Evolutionary conservation across 768 basidiomycete species (phyloP), one percentile per base, ranked within the genome.

Genomic region (Naganishia friedmannii): DNA sequence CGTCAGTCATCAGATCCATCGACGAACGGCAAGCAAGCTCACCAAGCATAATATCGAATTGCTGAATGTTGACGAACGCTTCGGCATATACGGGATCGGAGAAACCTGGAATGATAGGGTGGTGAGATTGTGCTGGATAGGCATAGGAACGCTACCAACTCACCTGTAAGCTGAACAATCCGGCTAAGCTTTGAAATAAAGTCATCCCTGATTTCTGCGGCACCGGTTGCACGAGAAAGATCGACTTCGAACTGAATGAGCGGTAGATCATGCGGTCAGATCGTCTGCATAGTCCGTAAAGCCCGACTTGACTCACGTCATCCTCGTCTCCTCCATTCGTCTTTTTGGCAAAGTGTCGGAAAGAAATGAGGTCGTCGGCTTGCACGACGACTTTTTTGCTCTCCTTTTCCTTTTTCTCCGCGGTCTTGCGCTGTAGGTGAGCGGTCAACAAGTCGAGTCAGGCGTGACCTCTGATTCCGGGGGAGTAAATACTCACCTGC

Each of bases 71-170:
- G 74, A 98, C 94, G 77, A 92, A 92, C 1, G 95, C 94, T 80
- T 99, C 96, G 9, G 94, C 94, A 75, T 98, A 98, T 72, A 99
- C 92, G 13, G 95, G 92, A 79, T 98, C 96, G 31, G 94, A 96
- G 86, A 98, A 98, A 37, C 95, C 93, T 88, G 74, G 53, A 21
- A 39, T 28, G 65, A 53, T 57, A 28, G 26, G 28, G 68, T 19
- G 72, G 66, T 48, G 9, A 23, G 19, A 26, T 60, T 21, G 32
- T 45, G 51, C 15, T 23, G 26, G 32, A 48, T 17, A 29, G 21
- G 56, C 23, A 54, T 31, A 3, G 17, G 13, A 13, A 23, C n/a
- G 39, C 28, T 1, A 3, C 21, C 12, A 51, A 70, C 84, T 69
- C 72, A 89, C 92, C 92, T 54, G 94, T 98, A 51, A 98, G 86